Conservation (phyloP, 2,329 filamentous ascomycete genomes). For the Aspergillus niger region DNA sequence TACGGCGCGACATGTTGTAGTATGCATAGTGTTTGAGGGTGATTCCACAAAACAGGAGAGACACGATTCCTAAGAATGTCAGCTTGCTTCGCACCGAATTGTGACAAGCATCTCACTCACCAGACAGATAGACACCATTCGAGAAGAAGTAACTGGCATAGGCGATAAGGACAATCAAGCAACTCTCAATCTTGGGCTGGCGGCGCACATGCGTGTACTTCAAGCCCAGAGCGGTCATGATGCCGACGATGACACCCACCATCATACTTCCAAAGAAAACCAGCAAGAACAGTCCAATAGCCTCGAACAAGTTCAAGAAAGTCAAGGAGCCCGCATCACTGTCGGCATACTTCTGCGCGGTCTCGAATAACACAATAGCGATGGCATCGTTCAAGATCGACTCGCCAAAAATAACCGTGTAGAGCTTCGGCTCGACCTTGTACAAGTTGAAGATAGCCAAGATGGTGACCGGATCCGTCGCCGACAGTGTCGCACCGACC, state of each 20-base stretch:
- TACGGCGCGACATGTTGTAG: constrained; percentile 98
- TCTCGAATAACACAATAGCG: constrained; percentile 97
- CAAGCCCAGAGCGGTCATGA: constrained; percentile 80
- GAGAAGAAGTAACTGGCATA: constrained; percentile 98
- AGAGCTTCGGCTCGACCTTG: constrained; percentile 97
- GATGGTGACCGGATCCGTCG: constrained; percentile 96
- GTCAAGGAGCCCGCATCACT: constrained; percentile 69
- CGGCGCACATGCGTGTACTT: constrained; percentile 94
- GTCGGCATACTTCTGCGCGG: constrained; percentile 87
- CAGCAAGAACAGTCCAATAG: constrained; percentile 88
- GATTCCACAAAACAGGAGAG: constrained; percentile 94
- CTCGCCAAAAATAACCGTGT: constrained; percentile 98
- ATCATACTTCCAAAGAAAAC: constrained; percentile 94
- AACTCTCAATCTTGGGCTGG: constrained; percentile 96
- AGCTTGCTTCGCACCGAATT: constrained; percentile 4
- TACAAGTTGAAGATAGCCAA: constrained; percentile 98
- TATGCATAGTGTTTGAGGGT: constrained; percentile 99
- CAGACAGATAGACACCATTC: constrained; percentile 92
- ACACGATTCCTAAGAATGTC: constrained; percentile 78
- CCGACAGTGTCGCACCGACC: constrained; percentile 91
- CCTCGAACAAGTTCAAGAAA: constrained; percentile 82
- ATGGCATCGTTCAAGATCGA: constrained; percentile 98
- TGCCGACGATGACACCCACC: constrained; percentile 84
- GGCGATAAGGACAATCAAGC: constrained; percentile 86
- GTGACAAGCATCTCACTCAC: constrained; percentile 54